phyloP scores from a whole-genome alignment of 2,329 filamentous ascomycete species.

The Onygenales sp. region DNA sequence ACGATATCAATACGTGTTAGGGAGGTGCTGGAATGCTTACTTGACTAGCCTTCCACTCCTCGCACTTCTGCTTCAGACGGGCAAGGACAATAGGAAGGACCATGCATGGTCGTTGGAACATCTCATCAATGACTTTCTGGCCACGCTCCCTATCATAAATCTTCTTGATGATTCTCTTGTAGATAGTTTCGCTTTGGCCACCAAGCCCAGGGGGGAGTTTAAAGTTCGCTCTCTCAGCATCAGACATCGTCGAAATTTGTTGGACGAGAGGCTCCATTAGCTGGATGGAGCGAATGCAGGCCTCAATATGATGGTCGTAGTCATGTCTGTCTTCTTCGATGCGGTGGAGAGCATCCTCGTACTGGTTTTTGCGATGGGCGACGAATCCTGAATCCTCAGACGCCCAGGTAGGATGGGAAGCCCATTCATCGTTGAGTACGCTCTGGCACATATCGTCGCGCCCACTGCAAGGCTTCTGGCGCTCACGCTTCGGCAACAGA shows the following conservation, averaged over 20 bases:
- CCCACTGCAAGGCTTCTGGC: conserved; percentile 83
- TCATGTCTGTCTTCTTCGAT: conserved; percentile 98
- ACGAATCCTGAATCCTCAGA: conserved; percentile 97
- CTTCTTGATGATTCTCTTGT: conserved; percentile 95
- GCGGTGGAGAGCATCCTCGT: conserved; percentile 85
- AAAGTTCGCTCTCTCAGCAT: conserved; percentile 64
- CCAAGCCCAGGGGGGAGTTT: conserved; percentile 74
- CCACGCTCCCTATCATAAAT: conserved; percentile 83
- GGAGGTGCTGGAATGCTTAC: conserved; percentile 20
- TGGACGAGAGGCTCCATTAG: conserved; percentile 90
- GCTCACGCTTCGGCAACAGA: conserved; percentile 79
- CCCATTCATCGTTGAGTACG: conserved; percentile 96
- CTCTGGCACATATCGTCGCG: conserved; percentile 89
- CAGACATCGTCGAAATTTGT: conserved; percentile 71
- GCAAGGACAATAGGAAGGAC: conserved; percentile 84
- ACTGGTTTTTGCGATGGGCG: conserved; percentile 91
- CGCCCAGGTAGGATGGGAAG: conserved; percentile 96
- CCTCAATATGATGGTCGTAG: conserved; percentile 97
- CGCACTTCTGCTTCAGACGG: conserved; percentile 87
- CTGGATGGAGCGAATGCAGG: conserved; percentile 88
- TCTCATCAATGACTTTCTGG: conserved; percentile 72
- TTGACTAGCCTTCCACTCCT: conserved; percentile 94
- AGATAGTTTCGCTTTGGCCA: conserved; percentile 91
- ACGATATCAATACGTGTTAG: background rate
- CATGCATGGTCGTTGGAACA: conserved; percentile 73